phyloP scores from a whole-genome alignment of 2,329 filamentous ascomycete genomes.

The Arachnomyces sp. region DNA sequence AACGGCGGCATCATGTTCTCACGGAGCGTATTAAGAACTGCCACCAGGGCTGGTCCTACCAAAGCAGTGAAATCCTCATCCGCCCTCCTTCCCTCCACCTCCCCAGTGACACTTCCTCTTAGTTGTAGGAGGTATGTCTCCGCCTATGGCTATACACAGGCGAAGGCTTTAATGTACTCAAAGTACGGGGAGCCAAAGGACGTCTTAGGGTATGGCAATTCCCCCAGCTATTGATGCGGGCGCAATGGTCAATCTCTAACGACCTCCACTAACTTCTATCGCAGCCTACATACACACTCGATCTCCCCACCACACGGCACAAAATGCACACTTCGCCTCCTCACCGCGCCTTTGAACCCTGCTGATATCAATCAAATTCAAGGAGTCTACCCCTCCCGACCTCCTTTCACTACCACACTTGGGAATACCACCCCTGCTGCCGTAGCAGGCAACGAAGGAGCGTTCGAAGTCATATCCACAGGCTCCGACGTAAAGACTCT shows the following conservation, averaged over 20 bases:
- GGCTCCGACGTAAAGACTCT: slow-evolving; percentile 56
- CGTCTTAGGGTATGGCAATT: slow-evolving; percentile 31
- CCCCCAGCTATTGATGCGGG: background rate
- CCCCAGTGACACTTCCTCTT: slow-evolving; percentile 10
- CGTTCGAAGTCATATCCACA: slow-evolving; percentile 74
- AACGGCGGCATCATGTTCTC: slow-evolving; percentile 21
- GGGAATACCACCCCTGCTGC: slow-evolving; percentile 59
- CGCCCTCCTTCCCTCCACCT: slow-evolving; percentile 8
- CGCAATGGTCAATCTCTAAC: background rate
- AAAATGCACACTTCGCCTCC: slow-evolving; percentile 70
- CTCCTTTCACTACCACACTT: slow-evolving; percentile 64
- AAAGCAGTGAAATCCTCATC: slow-evolving; percentile 2
- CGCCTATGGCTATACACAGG: slow-evolving; percentile 42
- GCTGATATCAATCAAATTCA: slow-evolving; percentile 98
- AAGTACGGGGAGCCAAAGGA: slow-evolving; percentile 43
- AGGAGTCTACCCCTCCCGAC: slow-evolving; percentile 85
- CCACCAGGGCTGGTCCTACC: slow-evolving; percentile 11
- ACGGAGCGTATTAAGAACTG: slow-evolving; percentile 17
- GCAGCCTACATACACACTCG: slow-evolving; percentile 40
- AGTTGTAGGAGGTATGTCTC: slow-evolving; percentile 32
- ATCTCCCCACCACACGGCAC: slow-evolving; percentile 47
- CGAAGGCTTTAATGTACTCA: slow-evolving; percentile 41
- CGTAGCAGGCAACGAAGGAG: slow-evolving; percentile 82
- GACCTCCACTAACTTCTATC: slow-evolving; percentile 3
- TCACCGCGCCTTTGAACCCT: slow-evolving; percentile 89